Conservation (phyloP, 192 early-diverging fungal genomes). For the Dissophora ornata region DNA sequence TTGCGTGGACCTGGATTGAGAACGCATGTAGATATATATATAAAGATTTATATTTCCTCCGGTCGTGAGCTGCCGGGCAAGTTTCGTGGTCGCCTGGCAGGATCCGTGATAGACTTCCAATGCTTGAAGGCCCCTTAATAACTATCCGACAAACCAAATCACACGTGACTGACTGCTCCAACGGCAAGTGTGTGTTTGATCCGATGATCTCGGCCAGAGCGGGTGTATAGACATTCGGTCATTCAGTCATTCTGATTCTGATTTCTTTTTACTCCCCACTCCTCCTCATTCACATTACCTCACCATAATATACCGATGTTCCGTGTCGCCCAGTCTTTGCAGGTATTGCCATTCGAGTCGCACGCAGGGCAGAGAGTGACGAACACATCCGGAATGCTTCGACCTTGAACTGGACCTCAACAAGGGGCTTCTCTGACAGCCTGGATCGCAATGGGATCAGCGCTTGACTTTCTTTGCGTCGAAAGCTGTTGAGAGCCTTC, state of each 20-base stretch:
- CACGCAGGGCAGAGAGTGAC: not conserved
- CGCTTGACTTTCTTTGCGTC: too few relatives aligned
- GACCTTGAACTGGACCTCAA: not conserved
- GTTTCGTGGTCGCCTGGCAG: too few relatives aligned
- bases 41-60: too few relatives aligned
- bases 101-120: too few relatives aligned
- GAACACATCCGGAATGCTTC: not conserved
- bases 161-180: not conserved
- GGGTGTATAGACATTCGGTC: not conserved
- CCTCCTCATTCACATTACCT: slow-evolving; percentile 2
- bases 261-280: not conserved
- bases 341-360: slow-evolving; percentile 7
- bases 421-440: too few relatives aligned
- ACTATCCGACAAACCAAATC: too few relatives aligned
- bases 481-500: too few relatives aligned
- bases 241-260: not conserved
- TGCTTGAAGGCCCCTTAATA: too few relatives aligned
- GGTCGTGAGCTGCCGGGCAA: too few relatives aligned
- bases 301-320: slow-evolving; percentile 30
- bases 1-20: too few relatives aligned
- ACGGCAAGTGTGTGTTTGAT: not conserved
- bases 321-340: slow-evolving; percentile 22
- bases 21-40: not conserved
- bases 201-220: slow-evolving; percentile 9
- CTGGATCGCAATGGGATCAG: too few relatives aligned